Conservation (phyloP, 2,329 filamentous ascomycete genomes). For the Dendryphion nanum region DNA sequence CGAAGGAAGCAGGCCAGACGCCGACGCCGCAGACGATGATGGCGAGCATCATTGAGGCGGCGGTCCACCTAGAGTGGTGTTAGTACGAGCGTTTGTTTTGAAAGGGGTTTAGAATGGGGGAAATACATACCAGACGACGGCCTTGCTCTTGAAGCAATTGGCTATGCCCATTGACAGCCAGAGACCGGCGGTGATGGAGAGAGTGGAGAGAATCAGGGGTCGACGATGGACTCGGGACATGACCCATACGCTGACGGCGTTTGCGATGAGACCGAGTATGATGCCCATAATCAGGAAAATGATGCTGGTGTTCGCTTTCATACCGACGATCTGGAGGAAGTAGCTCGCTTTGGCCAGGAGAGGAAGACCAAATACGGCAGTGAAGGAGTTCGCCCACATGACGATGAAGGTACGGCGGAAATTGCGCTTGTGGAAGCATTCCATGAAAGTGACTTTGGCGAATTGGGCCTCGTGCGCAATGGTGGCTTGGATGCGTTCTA, state of each 20-base stretch:
- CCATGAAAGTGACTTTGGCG: slow-evolving; percentile 22
- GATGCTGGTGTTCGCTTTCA: slow-evolving; percentile 32
- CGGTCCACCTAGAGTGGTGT: slow-evolving; percentile 36
- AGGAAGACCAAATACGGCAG: slow-evolving; percentile 35
- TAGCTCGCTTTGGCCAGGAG: slow-evolving; percentile 35
- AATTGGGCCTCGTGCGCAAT: slow-evolving; percentile 26
- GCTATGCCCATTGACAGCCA: slow-evolving; percentile 51
- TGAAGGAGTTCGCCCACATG: slow-evolving; percentile 31
- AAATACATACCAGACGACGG: slow-evolving; percentile 44
- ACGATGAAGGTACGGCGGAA: slow-evolving; percentile 39
- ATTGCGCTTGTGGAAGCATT: slow-evolving; percentile 38
- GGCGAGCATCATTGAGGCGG: slow-evolving; percentile 43
- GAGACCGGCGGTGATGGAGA: slow-evolving; percentile 34
- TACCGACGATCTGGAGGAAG: slow-evolving; percentile 34
- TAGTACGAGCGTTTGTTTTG: too few species aligned
- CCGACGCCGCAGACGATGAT: slow-evolving; percentile 44
- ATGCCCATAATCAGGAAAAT: slow-evolving; percentile 50
- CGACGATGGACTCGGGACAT: slow-evolving; percentile 44
- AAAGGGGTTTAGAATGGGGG: too few species aligned
- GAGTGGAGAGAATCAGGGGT: slow-evolving; percentile 37
- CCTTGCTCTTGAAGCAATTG: slow-evolving; percentile 42
- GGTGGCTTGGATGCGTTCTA: slow-evolving; percentile 24
- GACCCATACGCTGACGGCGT: slow-evolving; percentile 46
- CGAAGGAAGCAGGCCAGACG: slow-evolving; percentile 46
- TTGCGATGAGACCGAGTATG: slow-evolving; percentile 46